These are phyloP conservation scores for Claviceps africana DNA, from an alignment of 2,329 filamentous ascomycete genomes.

Conservation along the genomic window DNA sequence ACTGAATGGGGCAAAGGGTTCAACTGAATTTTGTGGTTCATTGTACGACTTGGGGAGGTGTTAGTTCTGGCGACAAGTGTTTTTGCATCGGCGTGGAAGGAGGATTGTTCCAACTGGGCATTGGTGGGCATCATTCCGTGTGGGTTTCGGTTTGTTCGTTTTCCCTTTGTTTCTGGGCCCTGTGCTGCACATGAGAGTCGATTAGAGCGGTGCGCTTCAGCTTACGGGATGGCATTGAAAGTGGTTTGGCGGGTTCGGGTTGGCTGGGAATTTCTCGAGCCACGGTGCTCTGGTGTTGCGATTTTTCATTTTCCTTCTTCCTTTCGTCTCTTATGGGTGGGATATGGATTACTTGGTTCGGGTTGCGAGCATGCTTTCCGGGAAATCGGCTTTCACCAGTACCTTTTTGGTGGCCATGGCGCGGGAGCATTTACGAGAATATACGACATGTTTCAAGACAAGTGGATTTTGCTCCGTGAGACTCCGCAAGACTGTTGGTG, in stretches of 20 bases:
- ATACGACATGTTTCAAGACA: too few species aligned
- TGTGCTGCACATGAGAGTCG: conserved; percentile 19
- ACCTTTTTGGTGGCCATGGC: conserved; percentile 15
- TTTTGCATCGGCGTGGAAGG: conserved; percentile 6
- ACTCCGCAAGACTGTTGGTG: too few species aligned
- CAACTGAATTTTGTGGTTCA: conserved; percentile 14
- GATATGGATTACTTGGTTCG: not conserved
- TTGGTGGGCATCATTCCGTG: conserved; percentile 6
- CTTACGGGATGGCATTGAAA: conserved; percentile 20
- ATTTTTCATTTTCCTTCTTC: not conserved
- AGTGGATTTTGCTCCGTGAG: too few species aligned
- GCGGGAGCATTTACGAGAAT: conserved; percentile 23
- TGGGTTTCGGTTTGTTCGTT: conserved; percentile 9
- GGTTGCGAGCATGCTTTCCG: conserved; percentile 18
- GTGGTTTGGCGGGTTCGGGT: conserved; percentile 18
- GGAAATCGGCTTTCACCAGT: conserved; percentile 16
- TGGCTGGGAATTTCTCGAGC: conserved; percentile 17
- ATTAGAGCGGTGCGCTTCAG: conserved; percentile 9
- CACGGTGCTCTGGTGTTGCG: conserved; percentile 23
- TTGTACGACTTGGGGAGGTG: conserved; percentile 1
- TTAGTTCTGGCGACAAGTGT: not conserved
- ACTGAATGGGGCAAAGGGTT: conserved; percentile 17
- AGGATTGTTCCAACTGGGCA: conserved; percentile 6
- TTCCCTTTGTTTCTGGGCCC: conserved; percentile 8
- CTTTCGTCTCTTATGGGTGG: too few species aligned